phyloP scores from a whole-genome alignment of 2,329 filamentous ascomycete species.

The Triangularia verruculosa region DNA sequence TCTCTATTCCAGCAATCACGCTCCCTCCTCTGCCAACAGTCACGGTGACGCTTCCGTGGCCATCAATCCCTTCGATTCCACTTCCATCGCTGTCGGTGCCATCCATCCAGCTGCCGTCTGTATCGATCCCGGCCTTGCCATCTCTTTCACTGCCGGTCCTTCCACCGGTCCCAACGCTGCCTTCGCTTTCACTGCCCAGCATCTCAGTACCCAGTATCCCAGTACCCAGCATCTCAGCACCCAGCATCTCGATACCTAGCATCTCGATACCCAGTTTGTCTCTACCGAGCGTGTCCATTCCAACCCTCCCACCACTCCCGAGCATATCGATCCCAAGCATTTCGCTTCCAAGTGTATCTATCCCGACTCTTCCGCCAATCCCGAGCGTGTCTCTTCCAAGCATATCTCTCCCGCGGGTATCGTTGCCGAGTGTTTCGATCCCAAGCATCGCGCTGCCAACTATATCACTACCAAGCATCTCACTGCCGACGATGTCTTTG shows the following conservation, averaged over 20 bases:
- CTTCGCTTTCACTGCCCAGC: not conserved
- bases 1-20: not conserved
- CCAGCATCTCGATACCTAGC: not conserved
- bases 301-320: not conserved
- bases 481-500: not conserved
- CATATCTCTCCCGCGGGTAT: not conserved
- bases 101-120: not conserved
- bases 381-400: not conserved
- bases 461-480: not conserved
- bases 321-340: not conserved
- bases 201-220: not conserved
- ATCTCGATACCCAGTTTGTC: not conserved
- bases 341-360: not conserved
- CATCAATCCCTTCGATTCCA: not conserved
- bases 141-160: not conserved
- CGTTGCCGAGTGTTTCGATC: not conserved
- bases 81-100: not conserved
- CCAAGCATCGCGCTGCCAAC: not conserved
- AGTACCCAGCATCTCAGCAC: not conserved
- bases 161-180: not conserved
- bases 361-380: not conserved
- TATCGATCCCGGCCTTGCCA: not conserved
- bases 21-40: not conserved
- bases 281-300: not conserved
- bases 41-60: not conserved